Conservation (phyloP, 2,329 filamentous ascomycete species). For the Aspergillus jensenii region DNA sequence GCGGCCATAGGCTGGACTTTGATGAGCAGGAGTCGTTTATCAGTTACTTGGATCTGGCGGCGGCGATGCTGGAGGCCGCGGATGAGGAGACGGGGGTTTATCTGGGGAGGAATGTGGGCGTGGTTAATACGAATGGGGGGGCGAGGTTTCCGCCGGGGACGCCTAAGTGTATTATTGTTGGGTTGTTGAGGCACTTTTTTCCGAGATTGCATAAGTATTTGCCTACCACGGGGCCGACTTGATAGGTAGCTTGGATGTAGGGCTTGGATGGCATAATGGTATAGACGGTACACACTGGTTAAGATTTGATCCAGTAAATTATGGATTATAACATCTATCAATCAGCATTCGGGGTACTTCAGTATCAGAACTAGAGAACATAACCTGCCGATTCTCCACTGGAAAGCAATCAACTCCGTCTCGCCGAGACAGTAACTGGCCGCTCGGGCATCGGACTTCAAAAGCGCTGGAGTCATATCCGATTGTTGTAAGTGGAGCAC, state of each 20-base stretch:
- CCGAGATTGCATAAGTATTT: slow-evolving; percentile 7
- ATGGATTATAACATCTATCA: too few species aligned
- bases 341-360: background rate
- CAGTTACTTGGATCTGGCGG: slow-evolving; percentile 11
- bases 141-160: slow-evolving; percentile 8
- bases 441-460: background rate
- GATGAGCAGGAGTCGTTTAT: slow-evolving; percentile 6
- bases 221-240: slow-evolving; percentile 9
- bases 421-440: background rate
- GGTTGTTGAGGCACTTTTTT: slow-evolving; percentile 11
- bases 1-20: slow-evolving; percentile 5
- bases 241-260: background rate
- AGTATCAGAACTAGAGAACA: background rate
- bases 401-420: too few species aligned
- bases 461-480: background rate
- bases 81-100: slow-evolving; percentile 1
- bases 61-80: slow-evolving; percentile 11
- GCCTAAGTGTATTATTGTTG: slow-evolving; percentile 7
- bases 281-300: too few species aligned
- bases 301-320: too few species aligned
- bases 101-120: slow-evolving; percentile 9
- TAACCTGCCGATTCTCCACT: too few species aligned
- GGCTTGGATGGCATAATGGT: too few species aligned
- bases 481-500: background rate
- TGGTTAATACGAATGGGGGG: slow-evolving; percentile 4